Base-by-base conservation (phyloP, 352 stramenopile species). In the Hyaloperonospora arabidopsidis region DNA sequence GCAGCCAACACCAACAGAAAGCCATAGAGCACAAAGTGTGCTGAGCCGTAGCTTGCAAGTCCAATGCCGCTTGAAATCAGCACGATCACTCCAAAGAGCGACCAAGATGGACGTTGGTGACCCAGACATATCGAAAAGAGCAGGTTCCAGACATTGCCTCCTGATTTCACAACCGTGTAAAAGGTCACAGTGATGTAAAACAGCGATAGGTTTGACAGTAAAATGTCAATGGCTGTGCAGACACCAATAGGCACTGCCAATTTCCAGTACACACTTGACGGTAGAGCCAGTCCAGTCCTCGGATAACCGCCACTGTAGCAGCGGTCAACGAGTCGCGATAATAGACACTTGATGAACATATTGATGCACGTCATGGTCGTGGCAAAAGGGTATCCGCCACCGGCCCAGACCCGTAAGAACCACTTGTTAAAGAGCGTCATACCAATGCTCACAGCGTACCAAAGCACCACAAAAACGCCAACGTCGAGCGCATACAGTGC, bases 351-450 rank as follows among this genome's bases (percentile, higher is more conserved):
- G 65, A 86, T 61, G 39, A 84, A 68, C 80, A 91, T 91, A 67
- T 91, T 84, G 57, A 87, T 64, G 44, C 68, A 84, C 41, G 78
- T 87, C 76, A 91, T 88, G 23, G 78, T 87, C 12, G 80, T 87
- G 17, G 76, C 67, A 56, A 87, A 89, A 36, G 78, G 78, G 59
- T 85, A 89, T 15, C 81, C 81, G 17, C 74, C 69, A 54, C 73
- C 67, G 23, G 72, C 68, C 74, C 75, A 91, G 22, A 87, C 78
- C 21, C 78, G 72, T 36, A 91, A 43, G 39, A 91, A 89, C 81
- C 78, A 89, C 59, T 89, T 89, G 67, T 87, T 87, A 51, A 91
- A 88, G 15, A 89, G 72, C 66, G 81, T 91, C 78, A 91, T 88
- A 53, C 74, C 76, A 59, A 91, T 91, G 53, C 78, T 89, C 45